Base-by-base conservation (phyloP, 2,329 filamentous ascomycete genomes). In the Hymenoscyphus fraxineus region DNA sequence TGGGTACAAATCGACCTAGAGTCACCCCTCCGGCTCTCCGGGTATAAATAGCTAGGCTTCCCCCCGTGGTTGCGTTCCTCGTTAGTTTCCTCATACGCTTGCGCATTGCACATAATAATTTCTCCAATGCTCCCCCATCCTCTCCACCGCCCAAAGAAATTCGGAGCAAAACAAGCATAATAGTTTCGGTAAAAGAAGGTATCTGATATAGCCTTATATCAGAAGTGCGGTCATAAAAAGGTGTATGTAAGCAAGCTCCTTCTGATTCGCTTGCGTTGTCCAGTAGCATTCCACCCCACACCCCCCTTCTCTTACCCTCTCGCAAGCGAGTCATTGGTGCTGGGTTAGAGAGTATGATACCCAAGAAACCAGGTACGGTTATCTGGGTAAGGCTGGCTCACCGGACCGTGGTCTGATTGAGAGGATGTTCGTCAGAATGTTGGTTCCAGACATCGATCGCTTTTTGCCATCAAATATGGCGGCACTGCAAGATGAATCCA, bases 41-140 rank as follows among this genome's bases (percentile, higher is more conserved):
- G 44, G n/a, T n/a, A 51, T 51, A 51, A 51, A 51, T 51, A 51
- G n/a, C 44, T 22, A 19, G 22, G 44, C 44, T 51, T 51, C 44
- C 44, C 44, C 44, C 44, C n/a, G 44, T 51, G 22, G 44, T 19
- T 19, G 44, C 44, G 44, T 51, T 19, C n/a, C 44, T 10, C 44
- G n/a, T 51, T 51, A 19, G 6, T 51, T 51, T 7, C 12, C 44
- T 22, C 44, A 51, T 19, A 19, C 44, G 44, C 44, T n/a, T 51
- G 44, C 44, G 44, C 44, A n/a, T 3, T 10, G 3, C 7, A 13
- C 40, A 16, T 41, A 16, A 15, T 13, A 41, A 10, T 51, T n/a
- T 6, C n/a, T 10, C 44, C 44, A 51, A 27, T 27, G 27, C 27
- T 27, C 27, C 27, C 27, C 27, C 27, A 27, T 27, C 27, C 27